phyloP scores from a whole-genome alignment of 106 monocot genomes.

The Allium sativum region DNA sequence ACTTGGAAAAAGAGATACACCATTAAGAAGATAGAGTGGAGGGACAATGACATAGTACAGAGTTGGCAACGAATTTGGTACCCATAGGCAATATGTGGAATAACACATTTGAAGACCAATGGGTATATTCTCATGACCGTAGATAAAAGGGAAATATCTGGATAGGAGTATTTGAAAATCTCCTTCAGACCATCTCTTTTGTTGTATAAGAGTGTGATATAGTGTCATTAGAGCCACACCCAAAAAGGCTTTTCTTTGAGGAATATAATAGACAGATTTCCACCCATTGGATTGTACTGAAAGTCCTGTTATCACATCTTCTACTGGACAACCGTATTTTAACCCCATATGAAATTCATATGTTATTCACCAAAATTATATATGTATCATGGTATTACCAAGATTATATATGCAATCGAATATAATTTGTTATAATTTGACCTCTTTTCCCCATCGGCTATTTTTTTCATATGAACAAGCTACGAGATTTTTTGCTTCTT shows the following conservation, averaged over 20 bases:
- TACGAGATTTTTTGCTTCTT: conserved; percentile 19
- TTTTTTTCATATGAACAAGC: conserved; percentile 29
- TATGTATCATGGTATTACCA: not conserved
- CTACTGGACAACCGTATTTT: conserved; percentile 55
- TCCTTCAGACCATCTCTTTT: conserved; percentile 61
- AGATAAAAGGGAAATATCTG: conserved; percentile 37
- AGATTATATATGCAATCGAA: no score
- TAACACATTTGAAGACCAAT: conserved; percentile 47
- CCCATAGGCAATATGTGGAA: conserved; percentile 34
- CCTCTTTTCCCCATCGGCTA: conserved; percentile 34
- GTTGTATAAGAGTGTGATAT: conserved; percentile 33
- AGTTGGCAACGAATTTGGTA: conserved; percentile 32
- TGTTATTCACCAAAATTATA: not conserved
- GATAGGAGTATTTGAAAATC: conserved; percentile 38
- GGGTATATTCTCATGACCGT: conserved; percentile 35
- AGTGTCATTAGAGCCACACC: conserved; percentile 45
- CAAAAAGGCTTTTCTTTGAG: conserved; percentile 34
- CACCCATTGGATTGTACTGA: conserved; percentile 60
- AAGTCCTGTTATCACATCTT: conserved; percentile 52
- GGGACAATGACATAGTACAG: conserved; percentile 41
- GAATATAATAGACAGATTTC: conserved; percentile 39
- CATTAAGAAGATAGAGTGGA: conserved; percentile 32
- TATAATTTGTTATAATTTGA: not conserved
- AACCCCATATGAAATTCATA: conserved; percentile 32
- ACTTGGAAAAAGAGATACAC: conserved; percentile 45